Percentiles rank a stretch among this genome's conserved stretches.
These are phyloP conservation scores for Coccomyxa sp. DNA, from an alignment of 139 green algal species.

Conservation along the genomic window DNA sequence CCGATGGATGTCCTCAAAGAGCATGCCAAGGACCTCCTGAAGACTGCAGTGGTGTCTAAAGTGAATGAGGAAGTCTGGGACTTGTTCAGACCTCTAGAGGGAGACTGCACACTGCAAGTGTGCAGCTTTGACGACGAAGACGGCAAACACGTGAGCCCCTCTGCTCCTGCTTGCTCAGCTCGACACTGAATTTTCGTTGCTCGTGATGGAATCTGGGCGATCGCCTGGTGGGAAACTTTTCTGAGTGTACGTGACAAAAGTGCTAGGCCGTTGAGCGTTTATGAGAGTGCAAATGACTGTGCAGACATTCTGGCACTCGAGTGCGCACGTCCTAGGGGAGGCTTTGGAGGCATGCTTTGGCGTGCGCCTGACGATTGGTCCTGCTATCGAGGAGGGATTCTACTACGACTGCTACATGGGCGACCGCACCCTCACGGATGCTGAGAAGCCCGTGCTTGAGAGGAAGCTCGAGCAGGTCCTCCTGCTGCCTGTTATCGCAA, in stretches of 20 bases:
- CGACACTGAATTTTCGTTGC: too few species aligned
- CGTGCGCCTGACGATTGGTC: slow-evolving; percentile 94
- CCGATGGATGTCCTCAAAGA: slow-evolving; percentile 87
- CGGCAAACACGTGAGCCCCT: slow-evolving; percentile 73
- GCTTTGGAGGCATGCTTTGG: slow-evolving; percentile 92
- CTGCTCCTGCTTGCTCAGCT: not conserved
- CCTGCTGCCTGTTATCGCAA: not conserved
- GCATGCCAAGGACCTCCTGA: slow-evolving; percentile 86
- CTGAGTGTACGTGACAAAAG: not conserved
- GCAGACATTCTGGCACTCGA: slow-evolving; percentile 97
- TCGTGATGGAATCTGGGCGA: not conserved
- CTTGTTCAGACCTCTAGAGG: slow-evolving; percentile 79
- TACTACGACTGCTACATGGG: slow-evolving; percentile 98
- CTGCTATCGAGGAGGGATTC: slow-evolving; percentile 92
- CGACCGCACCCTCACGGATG: slow-evolving; percentile 70
- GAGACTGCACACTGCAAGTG: slow-evolving; percentile 82
- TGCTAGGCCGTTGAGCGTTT: too few species aligned
- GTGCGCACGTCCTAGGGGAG: slow-evolving; percentile 89
- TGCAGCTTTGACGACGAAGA: slow-evolving; percentile 82
- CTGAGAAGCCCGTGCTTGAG: slow-evolving; percentile 69
- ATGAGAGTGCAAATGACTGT: not conserved
- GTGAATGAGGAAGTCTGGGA: slow-evolving; percentile 87
- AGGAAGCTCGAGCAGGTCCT: slow-evolving; percentile 65
- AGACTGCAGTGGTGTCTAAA: slow-evolving; percentile 70
- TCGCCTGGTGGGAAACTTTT: not conserved